phyloP scores from a whole-genome alignment of 768 basidiomycete genomes.

The Thelephora aurantiotincta region DNA sequence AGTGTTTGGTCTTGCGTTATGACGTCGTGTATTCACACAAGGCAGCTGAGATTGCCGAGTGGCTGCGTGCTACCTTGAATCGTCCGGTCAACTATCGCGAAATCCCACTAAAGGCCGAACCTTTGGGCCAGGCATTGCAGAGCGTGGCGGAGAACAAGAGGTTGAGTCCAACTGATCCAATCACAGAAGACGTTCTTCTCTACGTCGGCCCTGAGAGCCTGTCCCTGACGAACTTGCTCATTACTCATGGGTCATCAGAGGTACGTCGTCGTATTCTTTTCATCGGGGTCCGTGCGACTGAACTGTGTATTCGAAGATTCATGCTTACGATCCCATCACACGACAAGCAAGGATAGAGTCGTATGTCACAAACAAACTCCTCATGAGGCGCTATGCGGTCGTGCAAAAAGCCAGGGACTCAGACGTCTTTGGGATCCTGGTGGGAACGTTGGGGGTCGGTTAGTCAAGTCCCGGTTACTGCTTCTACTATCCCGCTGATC shows the following conservation, averaged over 20 bases:
- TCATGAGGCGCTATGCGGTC: constrained; percentile 81
- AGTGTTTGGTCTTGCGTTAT: constrained; percentile 43
- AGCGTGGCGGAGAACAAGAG: too few species aligned
- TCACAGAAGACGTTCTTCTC: constrained; percentile 11
- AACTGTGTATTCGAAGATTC: constrained; percentile 33
- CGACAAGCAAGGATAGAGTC: constrained; percentile 41
- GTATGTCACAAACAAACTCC: constrained; percentile 55
- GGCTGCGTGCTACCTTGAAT: too few species aligned
- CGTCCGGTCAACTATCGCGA: too few species aligned
- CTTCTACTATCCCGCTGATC: background rate
- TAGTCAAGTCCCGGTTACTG: constrained; percentile 11
- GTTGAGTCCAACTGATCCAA: background rate
- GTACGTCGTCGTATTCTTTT: constrained; percentile 23
- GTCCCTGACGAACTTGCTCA: constrained; percentile 69
- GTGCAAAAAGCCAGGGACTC: constrained; percentile 85
- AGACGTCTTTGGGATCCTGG: constrained; percentile 89
- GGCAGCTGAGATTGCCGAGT: constrained; percentile 28
- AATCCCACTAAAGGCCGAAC: too few species aligned
- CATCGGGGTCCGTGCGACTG: background rate
- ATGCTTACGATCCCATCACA: constrained; percentile 56
- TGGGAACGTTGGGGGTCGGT: constrained; percentile 89
- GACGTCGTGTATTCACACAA: constrained; percentile 69
- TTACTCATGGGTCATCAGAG: constrained; percentile 57
- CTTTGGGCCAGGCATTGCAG: too few species aligned
- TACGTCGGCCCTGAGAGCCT: constrained; percentile 75